Evolutionary conservation across 441 rosid genomes (phyloP).

Genomic region (Jatropha podagrica): DNA sequence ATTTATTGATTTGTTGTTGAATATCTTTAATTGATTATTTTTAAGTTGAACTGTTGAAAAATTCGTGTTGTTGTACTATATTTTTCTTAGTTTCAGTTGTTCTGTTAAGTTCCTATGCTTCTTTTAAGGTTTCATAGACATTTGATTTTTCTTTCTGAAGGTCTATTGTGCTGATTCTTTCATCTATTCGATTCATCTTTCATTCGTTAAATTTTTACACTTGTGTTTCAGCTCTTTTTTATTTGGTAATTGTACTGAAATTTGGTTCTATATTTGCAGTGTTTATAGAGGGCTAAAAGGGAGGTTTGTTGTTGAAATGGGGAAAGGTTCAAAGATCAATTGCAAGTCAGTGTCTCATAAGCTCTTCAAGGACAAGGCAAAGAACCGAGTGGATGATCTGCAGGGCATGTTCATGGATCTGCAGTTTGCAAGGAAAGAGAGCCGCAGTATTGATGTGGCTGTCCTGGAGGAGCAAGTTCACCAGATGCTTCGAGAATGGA

Average conservation of each 20-base stretch:
- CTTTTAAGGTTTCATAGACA: too few relatives aligned
- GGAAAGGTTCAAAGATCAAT: slow-evolving; percentile 46
- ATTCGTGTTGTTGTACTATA: not conserved
- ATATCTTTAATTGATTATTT: not conserved
- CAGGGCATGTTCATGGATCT: slow-evolving; percentile 89
- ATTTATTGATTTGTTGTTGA: not conserved
- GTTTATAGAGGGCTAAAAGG: slow-evolving; percentile 18
- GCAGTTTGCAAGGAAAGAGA: slow-evolving; percentile 92
- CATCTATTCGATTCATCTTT: not conserved
- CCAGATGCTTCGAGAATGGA: slow-evolving; percentile 99
- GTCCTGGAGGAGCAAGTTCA: slow-evolving; percentile 98
- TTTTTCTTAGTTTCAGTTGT: not conserved
- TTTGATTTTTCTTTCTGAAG: not conserved
- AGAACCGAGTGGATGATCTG: slow-evolving; percentile 97
- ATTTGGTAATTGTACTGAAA: not conserved
- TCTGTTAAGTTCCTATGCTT: too few relatives aligned
- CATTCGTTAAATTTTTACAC: not conserved
- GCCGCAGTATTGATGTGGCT: slow-evolving; percentile 63
- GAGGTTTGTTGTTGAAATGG: slow-evolving; percentile 19
- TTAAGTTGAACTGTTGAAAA: not conserved
- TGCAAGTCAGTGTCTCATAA: slow-evolving; percentile 95
- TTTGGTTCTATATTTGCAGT: not conserved
- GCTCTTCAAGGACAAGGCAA: slow-evolving; percentile 94
- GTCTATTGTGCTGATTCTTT: not conserved
- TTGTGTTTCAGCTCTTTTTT: not conserved